Conservation (phyloP, 805 yeast species). For the Isabelozyma pseudorhagii region DNA sequence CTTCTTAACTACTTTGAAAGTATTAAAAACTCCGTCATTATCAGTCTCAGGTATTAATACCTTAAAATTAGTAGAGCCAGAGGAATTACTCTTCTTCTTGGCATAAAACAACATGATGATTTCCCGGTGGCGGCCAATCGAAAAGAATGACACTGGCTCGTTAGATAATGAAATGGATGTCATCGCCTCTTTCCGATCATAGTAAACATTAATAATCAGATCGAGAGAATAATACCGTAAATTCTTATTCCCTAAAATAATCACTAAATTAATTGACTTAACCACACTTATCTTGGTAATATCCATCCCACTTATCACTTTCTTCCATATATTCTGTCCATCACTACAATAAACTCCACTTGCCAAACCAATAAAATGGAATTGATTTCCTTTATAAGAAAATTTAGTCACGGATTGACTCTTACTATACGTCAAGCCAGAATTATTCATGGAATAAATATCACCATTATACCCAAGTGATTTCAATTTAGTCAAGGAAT, state of each 20-base stretch:
- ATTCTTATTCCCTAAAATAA: conserved; percentile 56
- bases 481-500: conserved; percentile 16
- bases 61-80: conserved; percentile 48
- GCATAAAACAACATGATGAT: conserved; percentile 55
- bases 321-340: conserved; percentile 51
- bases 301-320: conserved; percentile 49
- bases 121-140: conserved; percentile 66
- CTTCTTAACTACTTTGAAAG: conserved; percentile 37
- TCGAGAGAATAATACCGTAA: conserved; percentile 64
- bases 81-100: conserved; percentile 47
- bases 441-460: conserved; percentile 16
- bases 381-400: conserved; percentile 41
- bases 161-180: conserved; percentile 50
- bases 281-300: conserved; percentile 63
- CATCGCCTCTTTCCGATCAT: conserved; percentile 34
- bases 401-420: conserved; percentile 47
- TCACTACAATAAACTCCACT: conserved; percentile 62
- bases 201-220: conserved; percentile 57
- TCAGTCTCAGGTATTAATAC: conserved; percentile 58
- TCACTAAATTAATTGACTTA: conserved; percentile 50
- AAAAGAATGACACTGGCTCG: conserved; percentile 55
- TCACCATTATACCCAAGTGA: conserved; percentile 21
- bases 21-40: conserved; percentile 44
- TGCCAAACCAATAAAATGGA: conserved; percentile 56
- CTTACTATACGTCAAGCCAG: conserved; percentile 28